Base-by-base conservation (phyloP, 1,139 yeast genomes). In the Suhomyces maxii region DNA sequence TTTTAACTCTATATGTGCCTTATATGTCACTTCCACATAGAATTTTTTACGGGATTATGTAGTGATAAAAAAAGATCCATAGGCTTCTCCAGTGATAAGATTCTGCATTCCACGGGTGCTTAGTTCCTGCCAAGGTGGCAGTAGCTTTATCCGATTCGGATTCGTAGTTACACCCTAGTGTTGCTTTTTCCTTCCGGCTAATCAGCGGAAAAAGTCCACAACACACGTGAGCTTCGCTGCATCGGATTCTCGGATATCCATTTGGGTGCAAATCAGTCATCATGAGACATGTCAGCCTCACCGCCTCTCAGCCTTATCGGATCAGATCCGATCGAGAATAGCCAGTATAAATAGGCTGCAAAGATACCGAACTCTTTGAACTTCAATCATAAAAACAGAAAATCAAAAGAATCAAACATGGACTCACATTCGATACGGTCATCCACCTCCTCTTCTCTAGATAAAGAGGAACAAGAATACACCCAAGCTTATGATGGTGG, bases 181-280 rank as follows among this genome's bases (percentile, higher is more conserved):
- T 36, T 8, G 3, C 18, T 34, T 34, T 18, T n/a, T 33, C 18
- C 37, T 26, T 26, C 3, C 37, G 37, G 37, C 9, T 33, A n/a
- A 10, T 11, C 14, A 11, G 13, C 26, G 37, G 23, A 9, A 18
- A 12, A 23, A 13, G 12, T n/a, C 6, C 5, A 33, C 1, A 5
- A 3, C 1, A 7, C 38, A 23, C 30, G 38, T 36, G 38, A 10
- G 33, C 31, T 26, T 30, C 32, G 5, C 31, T 11, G 38, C 13
- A 25, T 18, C 40, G 40, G 40, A 37, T 23, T 37, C 40, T 37
- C 40, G 40, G 40, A 37, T 37, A n/a, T 3, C 3, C 7, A n/a
- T 8, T 12, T 37, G 40, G 40, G 34, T 37, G 40, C 40, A 37
- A 37, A 37, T 30, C 4, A 11, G 13, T 28, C 4, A 7, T 18